Evolutionary conservation across 805 yeast genomes (phyloP).

Genomic region (Candida sonorensis): DNA sequence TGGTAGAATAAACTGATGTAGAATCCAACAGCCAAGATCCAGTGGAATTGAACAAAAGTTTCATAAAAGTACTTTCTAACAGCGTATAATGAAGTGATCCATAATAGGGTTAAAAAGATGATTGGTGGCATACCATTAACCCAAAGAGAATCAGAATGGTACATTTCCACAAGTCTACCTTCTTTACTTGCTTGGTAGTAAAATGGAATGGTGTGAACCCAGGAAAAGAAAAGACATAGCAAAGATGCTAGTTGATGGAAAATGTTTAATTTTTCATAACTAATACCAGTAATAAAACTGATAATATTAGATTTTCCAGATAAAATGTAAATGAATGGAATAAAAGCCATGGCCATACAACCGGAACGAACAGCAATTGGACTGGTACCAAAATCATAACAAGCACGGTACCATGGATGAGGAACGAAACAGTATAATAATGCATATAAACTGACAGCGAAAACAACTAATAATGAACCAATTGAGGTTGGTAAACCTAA

Average conservation of each 20-base stretch:
- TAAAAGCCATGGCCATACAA: conserved; percentile 39
- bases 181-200: conserved; percentile 36
- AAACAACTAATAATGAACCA: conserved; percentile 29
- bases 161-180: conserved; percentile 29
- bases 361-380: conserved; percentile 52
- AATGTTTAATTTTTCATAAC: conserved; percentile 48
- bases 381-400: conserved; percentile 52
- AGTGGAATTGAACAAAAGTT: conserved; percentile 43
- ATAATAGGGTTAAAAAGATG: conserved; percentile 36
- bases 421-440: conserved; percentile 34
- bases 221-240: conserved; percentile 33
- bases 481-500: conserved; percentile 33
- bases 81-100: conserved; percentile 34
- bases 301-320: conserved; percentile 49
- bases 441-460: conserved; percentile 27
- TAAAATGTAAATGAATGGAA: conserved; percentile 43
- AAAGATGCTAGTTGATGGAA: conserved; percentile 45
- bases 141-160: conserved; percentile 19
- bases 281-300: conserved; percentile 42
- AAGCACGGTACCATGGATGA: conserved; percentile 43
- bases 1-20: conserved; percentile 42
- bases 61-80: conserved; percentile 39
- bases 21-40: conserved; percentile 45
- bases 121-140: conserved; percentile 43
- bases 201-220: conserved; percentile 48